Evolutionary conservation across 2,329 filamentous ascomycete genomes (phyloP).

Genomic region (Lecanosticta acicola): DNA sequence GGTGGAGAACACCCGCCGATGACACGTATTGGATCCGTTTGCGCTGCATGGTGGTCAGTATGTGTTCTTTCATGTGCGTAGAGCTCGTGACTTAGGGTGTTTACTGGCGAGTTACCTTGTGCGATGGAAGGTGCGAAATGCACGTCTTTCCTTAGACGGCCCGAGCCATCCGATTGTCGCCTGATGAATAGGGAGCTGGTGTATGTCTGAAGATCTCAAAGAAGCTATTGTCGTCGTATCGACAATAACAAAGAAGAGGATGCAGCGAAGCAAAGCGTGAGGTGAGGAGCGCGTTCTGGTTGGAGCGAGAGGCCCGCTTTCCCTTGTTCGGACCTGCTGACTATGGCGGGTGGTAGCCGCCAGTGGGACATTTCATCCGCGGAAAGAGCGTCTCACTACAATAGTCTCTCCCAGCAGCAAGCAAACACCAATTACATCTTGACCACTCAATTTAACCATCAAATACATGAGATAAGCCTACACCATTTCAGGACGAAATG

Average conservation of each 20-base stretch:
- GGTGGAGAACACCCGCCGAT: not conserved
- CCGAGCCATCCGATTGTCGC: not conserved
- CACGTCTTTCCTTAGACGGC: no score
- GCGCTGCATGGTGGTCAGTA: not conserved
- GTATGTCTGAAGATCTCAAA: not conserved
- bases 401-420: no score
- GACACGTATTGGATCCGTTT: not conserved
- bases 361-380: no score
- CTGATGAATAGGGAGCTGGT: not conserved
- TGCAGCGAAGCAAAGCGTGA: not conserved
- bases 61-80: not conserved
- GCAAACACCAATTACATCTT: no score
- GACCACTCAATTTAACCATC: no score
- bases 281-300: not conserved
- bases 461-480: no score
- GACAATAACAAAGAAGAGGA: not conserved
- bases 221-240: not conserved
- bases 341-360: no score
- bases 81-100: not conserved
- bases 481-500: no score
- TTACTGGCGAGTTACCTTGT: not conserved
- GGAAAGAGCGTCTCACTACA: no score
- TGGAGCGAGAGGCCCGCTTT: no score
- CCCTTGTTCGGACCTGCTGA: no score
- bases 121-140: not conserved